phyloP scores from a whole-genome alignment of 306 rosid genomes.

The Ormosia semicastrata region DNA sequence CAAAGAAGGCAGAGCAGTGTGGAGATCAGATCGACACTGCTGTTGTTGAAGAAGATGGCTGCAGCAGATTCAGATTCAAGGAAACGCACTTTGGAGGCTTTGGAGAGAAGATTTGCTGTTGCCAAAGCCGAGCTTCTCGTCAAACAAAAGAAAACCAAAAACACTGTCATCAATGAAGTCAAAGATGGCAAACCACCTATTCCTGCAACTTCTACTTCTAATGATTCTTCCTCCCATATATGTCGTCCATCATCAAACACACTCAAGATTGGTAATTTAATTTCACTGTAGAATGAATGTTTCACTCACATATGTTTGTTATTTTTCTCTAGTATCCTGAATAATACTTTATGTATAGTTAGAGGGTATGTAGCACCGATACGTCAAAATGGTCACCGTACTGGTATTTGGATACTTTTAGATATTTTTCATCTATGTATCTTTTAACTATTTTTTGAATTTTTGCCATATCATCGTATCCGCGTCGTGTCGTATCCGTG shows the following conservation, averaged over 20 bases:
- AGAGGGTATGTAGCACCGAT: no score
- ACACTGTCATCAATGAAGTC: neutral
- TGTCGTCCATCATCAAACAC: slow-evolving; percentile 25
- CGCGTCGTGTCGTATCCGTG: no score
- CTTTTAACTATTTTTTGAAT: no score
- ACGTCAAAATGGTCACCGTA: no score
- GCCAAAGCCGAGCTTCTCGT: slow-evolving; percentile 38
- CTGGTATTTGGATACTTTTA: no score
- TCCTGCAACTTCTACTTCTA: slow-evolving; percentile 20
- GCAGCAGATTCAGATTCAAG: slow-evolving; percentile 48
- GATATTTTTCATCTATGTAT: no score
- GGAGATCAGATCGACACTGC: no score
- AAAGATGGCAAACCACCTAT: slow-evolving; percentile 24
- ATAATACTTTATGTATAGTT: neutral
- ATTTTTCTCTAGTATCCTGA: neutral
- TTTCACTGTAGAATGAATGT: neutral
- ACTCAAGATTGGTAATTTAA: slow-evolving; percentile 48
- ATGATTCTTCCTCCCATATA: slow-evolving; percentile 18
- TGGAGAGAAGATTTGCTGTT: slow-evolving; percentile 64
- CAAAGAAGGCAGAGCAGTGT: no score
- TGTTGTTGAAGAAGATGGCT: slow-evolving; percentile 36
- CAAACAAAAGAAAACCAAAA: slow-evolving; percentile 49
- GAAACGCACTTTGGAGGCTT: slow-evolving; percentile 73
- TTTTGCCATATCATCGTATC: no score
- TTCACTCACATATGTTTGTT: neutral